A percentile compares a stretch with the other conserved stretches of the same genome.
Evolutionary conservation across 495 filamentous ascomycete genomes (phyloP).

Genomic region (Xylaria cubensis): DNA sequence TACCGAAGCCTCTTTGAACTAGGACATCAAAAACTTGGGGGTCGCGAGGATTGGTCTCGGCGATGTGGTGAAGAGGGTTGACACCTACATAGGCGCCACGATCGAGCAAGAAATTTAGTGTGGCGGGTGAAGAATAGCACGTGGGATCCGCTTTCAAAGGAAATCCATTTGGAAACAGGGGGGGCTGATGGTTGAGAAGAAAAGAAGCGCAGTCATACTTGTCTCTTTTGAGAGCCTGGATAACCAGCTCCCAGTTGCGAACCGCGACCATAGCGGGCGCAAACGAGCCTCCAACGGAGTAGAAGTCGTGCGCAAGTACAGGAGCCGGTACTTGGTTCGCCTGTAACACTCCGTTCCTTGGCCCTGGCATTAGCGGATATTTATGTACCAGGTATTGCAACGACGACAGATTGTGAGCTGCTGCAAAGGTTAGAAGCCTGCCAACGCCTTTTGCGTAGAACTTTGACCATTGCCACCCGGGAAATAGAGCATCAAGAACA

Average conservation of each 20-base stretch:
- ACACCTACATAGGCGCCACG: neutral
- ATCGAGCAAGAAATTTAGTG: neutral
- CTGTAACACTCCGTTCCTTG: too few relatives aligned
- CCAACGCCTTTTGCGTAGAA: neutral
- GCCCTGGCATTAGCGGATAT: neutral
- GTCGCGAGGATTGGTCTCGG: neutral
- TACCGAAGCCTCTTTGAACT: neutral
- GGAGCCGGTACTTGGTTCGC: neutral
- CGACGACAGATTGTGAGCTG: neutral
- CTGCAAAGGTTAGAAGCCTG: neutral
- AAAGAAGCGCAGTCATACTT: conserved; percentile 6
- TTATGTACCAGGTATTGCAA: neutral
- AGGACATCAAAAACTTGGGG: conserved; percentile 1
- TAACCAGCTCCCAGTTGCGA: neutral
- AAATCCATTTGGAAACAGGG: conserved; percentile 3
- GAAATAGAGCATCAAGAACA: neutral
- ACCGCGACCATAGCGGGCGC: too few relatives aligned
- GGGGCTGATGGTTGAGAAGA: conserved; percentile 4
- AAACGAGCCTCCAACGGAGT: neutral
- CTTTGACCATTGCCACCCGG: neutral
- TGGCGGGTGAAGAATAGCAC: neutral
- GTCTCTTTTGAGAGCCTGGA: neutral
- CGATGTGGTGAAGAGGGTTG: neutral
- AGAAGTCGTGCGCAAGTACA: neutral
- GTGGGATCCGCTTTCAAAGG: neutral